Evolutionary conservation across 1,139 yeast species (phyloP).

Genomic region (Zygosaccharomyces sapae): DNA sequence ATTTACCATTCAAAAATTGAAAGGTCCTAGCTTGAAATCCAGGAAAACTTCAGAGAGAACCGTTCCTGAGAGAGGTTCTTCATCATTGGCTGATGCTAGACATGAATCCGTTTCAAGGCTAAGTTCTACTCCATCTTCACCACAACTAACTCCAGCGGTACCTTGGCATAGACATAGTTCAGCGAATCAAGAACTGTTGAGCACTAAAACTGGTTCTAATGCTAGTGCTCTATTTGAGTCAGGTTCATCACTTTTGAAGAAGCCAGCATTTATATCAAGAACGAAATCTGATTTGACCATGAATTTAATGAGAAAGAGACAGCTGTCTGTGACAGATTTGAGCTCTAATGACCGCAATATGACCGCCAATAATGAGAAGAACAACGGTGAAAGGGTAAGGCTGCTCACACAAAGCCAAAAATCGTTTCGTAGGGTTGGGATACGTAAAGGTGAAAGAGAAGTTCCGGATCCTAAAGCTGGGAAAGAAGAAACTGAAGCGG

Average conservation of each 20-base stretch:
- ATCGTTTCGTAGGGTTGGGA: conserved; percentile 33
- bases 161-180: conserved; percentile 6
- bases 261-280: conserved; percentile 24
- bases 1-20: conserved; percentile 47
- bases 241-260: conserved; percentile 16
- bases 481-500: conserved; percentile 1
- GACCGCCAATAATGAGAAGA: background rate
- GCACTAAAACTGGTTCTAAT: conserved; percentile 26
- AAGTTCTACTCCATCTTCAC: conserved; percentile 19
- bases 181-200: conserved; percentile 11
- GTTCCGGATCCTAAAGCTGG: conserved; percentile 1
- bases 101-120: conserved; percentile 9
- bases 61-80: background rate
- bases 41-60: conserved; percentile 7
- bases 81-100: background rate
- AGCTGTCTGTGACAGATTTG: conserved; percentile 29
- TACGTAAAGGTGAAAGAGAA: conserved; percentile 16
- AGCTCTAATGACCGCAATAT: conserved; percentile 9
- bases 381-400: background rate
- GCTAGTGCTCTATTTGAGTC: conserved; percentile 28
- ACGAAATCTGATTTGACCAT: conserved; percentile 33
- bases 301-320: conserved; percentile 31
- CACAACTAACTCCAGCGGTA: conserved; percentile 9
- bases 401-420: conserved; percentile 9
- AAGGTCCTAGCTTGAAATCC: conserved; percentile 40